These are phyloP conservation scores for Sisymbrium irio DNA, from an alignment of 345 rosid species.

Conservation along the genomic window DNA sequence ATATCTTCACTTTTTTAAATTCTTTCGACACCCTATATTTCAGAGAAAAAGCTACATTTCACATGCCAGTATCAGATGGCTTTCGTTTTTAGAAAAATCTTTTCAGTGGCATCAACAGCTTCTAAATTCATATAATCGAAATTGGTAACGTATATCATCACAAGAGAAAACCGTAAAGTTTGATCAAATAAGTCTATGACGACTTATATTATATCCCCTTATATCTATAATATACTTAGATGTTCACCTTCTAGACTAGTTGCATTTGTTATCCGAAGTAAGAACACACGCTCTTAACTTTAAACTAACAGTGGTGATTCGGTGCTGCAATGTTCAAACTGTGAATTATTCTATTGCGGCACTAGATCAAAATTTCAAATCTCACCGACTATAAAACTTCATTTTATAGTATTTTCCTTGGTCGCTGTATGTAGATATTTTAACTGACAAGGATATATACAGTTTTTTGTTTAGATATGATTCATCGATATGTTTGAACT, in stretches of 20 bases:
- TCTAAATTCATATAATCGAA: not conserved
- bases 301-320: not conserved
- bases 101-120: not conserved
- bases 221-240: not conserved
- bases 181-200: not conserved
- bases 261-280: not conserved
- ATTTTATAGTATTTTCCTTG: not conserved
- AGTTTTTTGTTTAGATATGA: not conserved
- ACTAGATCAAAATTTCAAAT: not conserved
- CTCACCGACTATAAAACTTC: not conserved
- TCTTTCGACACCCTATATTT: not conserved
- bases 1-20: conserved; percentile 5
- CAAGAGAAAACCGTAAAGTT: not conserved
- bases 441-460: not conserved
- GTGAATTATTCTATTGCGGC: not conserved
- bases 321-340: not conserved
- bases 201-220: no score
- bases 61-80: not conserved
- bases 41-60: conserved; percentile 19
- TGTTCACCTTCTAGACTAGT: not conserved
- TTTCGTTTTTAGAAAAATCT: not conserved
- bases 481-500: not conserved
- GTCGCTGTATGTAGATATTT: not conserved
- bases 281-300: not conserved
- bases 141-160: no score